Conservation (phyloP, 768 basidiomycete species). For the Coprinellus aureogranulatus region DNA sequence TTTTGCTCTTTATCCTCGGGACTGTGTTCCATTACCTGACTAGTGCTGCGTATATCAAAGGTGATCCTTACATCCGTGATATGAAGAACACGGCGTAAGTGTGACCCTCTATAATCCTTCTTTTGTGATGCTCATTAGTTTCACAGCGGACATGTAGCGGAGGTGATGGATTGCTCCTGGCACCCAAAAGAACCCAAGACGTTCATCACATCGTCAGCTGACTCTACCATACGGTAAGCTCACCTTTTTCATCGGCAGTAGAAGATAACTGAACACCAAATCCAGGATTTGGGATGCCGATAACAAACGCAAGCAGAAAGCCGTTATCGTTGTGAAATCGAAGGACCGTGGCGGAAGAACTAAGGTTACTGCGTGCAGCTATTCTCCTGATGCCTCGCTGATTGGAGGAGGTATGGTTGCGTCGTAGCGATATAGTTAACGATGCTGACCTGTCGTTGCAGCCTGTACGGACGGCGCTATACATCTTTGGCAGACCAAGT, state of each 20-base stretch:
- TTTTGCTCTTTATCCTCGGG: slow-evolving; percentile 20
- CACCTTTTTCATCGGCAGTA: background rate
- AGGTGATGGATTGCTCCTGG: slow-evolving; percentile 87
- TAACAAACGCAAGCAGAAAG: slow-evolving; percentile 90
- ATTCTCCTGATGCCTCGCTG: slow-evolving; percentile 84
- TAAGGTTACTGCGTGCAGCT: slow-evolving; percentile 83
- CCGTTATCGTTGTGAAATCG: slow-evolving; percentile 93
- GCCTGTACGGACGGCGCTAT: slow-evolving; percentile 89
- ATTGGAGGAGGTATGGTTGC: slow-evolving; percentile 75
- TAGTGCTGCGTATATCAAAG: slow-evolving; percentile 83
- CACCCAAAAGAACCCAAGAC: slow-evolving; percentile 81
- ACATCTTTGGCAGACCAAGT: slow-evolving; percentile 89
- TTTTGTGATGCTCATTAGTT: slow-evolving; percentile 6
- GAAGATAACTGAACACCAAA: slow-evolving; percentile 1
- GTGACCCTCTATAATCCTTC: background rate
- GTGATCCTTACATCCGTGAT: slow-evolving; percentile 97
- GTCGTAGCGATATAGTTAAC: background rate
- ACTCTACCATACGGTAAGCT: slow-evolving; percentile 85
- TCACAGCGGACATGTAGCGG: slow-evolving; percentile 87
- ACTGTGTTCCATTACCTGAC: slow-evolving; percentile 48
- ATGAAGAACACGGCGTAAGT: slow-evolving; percentile 97
- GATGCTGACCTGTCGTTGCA: slow-evolving; percentile 26
- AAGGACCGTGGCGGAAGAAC: slow-evolving; percentile 94
- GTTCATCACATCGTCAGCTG: slow-evolving; percentile 93
- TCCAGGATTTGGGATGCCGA: slow-evolving; percentile 91